These are phyloP conservation scores for Lyophyllum atratum DNA, from an alignment of 768 basidiomycete genomes.

Conservation along the genomic window DNA sequence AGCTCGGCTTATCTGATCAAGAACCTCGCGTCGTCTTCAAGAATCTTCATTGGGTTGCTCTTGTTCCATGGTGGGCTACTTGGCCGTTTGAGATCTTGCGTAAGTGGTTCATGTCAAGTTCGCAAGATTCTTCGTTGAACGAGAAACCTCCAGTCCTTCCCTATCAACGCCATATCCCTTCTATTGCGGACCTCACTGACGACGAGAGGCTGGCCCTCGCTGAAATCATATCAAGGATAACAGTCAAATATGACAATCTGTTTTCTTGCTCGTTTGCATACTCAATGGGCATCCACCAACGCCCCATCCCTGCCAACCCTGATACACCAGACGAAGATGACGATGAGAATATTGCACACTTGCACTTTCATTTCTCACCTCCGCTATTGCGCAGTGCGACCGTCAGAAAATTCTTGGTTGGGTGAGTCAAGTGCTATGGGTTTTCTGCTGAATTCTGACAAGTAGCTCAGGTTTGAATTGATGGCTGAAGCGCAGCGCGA, in stretches of 20 bases:
- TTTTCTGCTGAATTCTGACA: background rate
- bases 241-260: conserved; percentile 74
- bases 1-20: conserved; percentile 43
- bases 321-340: conserved; percentile 32
- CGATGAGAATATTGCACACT: conserved; percentile 63
- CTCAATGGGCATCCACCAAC: conserved; percentile 93
- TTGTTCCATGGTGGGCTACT: conserved; percentile 95
- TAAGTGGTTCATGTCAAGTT: conserved; percentile 29
- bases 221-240: conserved; percentile 61
- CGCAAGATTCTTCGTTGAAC: background rate
- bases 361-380: conserved; percentile 87
- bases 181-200: conserved; percentile 57
- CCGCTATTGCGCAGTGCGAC: conserved; percentile 81
- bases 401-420: conserved; percentile 88
- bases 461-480: conserved; percentile 69
- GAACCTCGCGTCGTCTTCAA: conserved; percentile 66
- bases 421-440: conserved; percentile 45
- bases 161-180: conserved; percentile 76
- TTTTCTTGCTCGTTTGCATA: conserved; percentile 90
- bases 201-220: conserved; percentile 70
- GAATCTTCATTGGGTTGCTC: conserved; percentile 77
- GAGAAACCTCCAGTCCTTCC: conserved; percentile 58
- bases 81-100: conserved; percentile 91
- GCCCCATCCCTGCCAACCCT: conserved; percentile 52
- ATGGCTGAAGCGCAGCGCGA: conserved; percentile 92